Base-by-base conservation (phyloP, 495 filamentous ascomycete species). In the Lophiotrema nucula region DNA sequence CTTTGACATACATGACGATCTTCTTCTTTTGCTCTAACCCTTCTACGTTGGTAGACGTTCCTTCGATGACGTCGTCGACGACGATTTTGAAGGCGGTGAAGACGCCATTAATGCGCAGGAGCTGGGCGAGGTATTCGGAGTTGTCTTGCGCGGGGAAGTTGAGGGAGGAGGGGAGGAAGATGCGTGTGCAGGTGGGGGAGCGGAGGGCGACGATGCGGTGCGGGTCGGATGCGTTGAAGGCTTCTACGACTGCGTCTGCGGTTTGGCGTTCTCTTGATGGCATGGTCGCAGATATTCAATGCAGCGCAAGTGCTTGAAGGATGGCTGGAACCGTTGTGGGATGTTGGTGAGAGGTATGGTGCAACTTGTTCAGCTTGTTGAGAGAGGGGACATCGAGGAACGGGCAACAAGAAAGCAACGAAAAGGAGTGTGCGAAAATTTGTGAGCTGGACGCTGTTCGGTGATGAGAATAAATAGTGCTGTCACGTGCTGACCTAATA, bases 1-100 rank as follows among this genome's bases (percentile, higher is more conserved):
- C 62, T 19, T 64, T 58, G 24, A 68, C 67, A 64, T 56, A 71
- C 46, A 73, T 62, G 22, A 60, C 62, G 19, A 73, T 68, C 35
- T 65, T 55, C 31, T 52, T 56, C 11, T 48, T 26, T 12, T 33
- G 49, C 11, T 63, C 53, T n/a, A n/a, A n/a, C n/a, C n/a, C n/a
- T n/a, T n/a, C n/a, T n/a, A n/a, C n/a, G n/a, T n/a, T n/a, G n/a
- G n/a, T n/a, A n/a, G n/a, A n/a, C n/a, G n/a, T n/a, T 27, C 62
- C 65, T 33, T 66, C 70, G 23, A 67, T 58, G 19, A 64, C 55
- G 37, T 73, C 67, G 33, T 68, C 67, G 12, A 65, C 57, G 4
- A 23, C 53, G 11, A 73, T 60, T 0, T 55, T 58, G 42, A 72
- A 69, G 2, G 37, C 38, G 16, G 54, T 27, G n/a, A 71, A 52